Conservation (phyloP, 768 basidiomycete genomes). For the Termitomyces heimii region DNA sequence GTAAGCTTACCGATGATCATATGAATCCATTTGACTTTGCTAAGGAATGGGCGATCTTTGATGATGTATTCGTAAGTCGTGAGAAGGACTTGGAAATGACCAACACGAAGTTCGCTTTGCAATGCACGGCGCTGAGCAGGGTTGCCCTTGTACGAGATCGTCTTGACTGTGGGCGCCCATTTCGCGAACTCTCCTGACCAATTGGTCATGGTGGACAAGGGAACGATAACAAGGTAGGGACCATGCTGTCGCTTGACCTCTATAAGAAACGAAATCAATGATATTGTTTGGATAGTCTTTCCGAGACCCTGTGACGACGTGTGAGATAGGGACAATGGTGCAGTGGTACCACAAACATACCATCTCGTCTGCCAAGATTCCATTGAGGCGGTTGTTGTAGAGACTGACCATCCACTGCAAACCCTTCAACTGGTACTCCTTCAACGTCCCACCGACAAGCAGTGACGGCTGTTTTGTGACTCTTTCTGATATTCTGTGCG, state of each 20-base stretch:
- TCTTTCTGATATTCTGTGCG: constrained; percentile 88
- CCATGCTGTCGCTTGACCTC: constrained; percentile 88
- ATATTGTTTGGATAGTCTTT: constrained; percentile 93
- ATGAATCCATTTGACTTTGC: constrained; percentile 93
- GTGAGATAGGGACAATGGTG: constrained; percentile 7
- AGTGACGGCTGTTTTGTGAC: constrained; percentile 67
- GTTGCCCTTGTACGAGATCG: constrained; percentile 88
- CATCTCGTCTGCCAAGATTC: constrained; percentile 95
- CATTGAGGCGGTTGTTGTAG: constrained; percentile 94
- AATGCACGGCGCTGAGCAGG: constrained; percentile 75
- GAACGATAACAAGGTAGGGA: constrained; percentile 93
- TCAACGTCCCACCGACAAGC: constrained; percentile 83
- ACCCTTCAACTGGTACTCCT: constrained; percentile 93
- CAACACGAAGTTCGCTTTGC: constrained; percentile 70
- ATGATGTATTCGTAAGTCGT: constrained; percentile 98
- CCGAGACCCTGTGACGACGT: constrained; percentile 68
- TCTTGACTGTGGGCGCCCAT: constrained; percentile 84
- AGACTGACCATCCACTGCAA: constrained; percentile 98
- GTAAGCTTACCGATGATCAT: constrained; percentile 82
- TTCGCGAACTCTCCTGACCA: constrained; percentile 97
- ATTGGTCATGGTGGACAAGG: constrained; percentile 94
- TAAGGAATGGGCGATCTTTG: constrained; percentile 87
- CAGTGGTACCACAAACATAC: constrained; percentile 27
- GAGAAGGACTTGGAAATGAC: constrained; percentile 86
- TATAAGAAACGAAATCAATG: constrained; percentile 91